A percentile compares a stretch with the other conserved stretches of the same genome.
These are phyloP conservation scores for Carpinus viminea DNA, from an alignment of 306 rosid species.

Conservation along the genomic window DNA sequence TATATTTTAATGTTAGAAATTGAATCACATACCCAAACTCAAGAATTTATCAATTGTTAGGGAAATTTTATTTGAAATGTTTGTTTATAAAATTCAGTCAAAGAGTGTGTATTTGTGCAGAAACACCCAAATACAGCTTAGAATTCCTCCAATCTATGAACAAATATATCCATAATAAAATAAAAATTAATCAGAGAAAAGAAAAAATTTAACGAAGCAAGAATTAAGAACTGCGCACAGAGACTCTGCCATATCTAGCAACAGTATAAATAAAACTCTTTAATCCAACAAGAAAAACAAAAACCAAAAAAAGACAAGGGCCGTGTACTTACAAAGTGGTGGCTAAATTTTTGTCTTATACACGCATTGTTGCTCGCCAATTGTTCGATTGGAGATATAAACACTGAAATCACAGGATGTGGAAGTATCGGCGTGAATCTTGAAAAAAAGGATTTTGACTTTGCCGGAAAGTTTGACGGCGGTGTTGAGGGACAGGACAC, in stretches of 20 bases:
- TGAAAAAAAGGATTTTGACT: conserved; percentile 41
- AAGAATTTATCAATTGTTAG: too few relatives aligned
- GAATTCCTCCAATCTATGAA: too few relatives aligned
- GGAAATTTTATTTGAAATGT: too few relatives aligned
- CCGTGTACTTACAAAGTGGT: background rate
- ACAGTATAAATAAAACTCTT: background rate
- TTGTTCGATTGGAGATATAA: conserved; percentile 3
- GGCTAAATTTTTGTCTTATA: conserved; percentile 43
- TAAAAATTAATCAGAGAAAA: too few relatives aligned
- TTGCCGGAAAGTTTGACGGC: conserved; percentile 36
- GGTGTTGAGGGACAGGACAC: conserved; percentile 47
- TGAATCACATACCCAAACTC: too few relatives aligned
- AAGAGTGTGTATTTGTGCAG: too few relatives aligned
- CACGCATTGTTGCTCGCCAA: conserved; percentile 37
- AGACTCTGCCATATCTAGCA: background rate
- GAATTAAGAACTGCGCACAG: background rate
- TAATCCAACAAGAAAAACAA: background rate
- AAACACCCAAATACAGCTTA: too few relatives aligned
- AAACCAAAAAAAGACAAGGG: background rate
- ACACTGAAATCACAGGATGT: conserved; percentile 59
- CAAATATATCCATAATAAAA: too few relatives aligned
- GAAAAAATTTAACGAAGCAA: too few relatives aligned
- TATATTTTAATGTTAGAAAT: too few relatives aligned
- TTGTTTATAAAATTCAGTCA: too few relatives aligned
- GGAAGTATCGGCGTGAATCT: conserved; percentile 32